Evolutionary conservation across 208 protist species (phyloP), one percentile per base, ranked within the genome.

Genomic region (Phytomonas serpens): DNA sequence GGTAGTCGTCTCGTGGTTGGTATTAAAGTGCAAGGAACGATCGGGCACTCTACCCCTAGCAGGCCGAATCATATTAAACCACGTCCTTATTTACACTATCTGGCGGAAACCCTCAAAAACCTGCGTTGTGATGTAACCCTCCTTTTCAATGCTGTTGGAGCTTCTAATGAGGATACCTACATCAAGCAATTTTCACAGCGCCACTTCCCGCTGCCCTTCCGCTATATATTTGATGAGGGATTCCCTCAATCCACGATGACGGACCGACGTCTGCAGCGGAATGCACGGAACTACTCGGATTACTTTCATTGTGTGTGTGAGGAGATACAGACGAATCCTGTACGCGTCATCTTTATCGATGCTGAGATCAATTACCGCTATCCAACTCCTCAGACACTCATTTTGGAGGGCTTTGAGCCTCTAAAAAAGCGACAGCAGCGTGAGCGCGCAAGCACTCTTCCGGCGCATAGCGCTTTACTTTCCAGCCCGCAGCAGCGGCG

Each of bases 311-410:
- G 70, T n/a, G 52, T 80, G 4, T 82, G 84, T 1, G 67, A 76
- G 16, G 76, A 77, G 30, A 65, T 74, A 27, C 69, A 81, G n/a
- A 77, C 75, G 30, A 75, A 75, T 9, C 72, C 80, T 4, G 64
- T 51, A 13, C 87, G 87, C 36, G 80, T 95, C n/a, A 70, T 95
- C 14, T 92, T 93, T 66, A 72, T 95, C n/a, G 90, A 95, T 68
- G 72, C 82, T 6, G 87, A 95, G 76, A 79, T 95, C 23, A 93
- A 92, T 76, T 92, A 90, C 61, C 87, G 90, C 36, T 93, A 83
- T 72, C 77, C 74, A 0, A 82, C 87, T 4, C 73, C 77, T 37
- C 87, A 93, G 71, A 90, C 82, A 33, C 68, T 95, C 23, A 77
- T 95, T 31, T 42, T 93, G 64, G 87, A 95, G 77, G 68, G 47